Evolutionary conservation across 1,139 yeast species (phyloP).

Genomic region (Pichia sp.): DNA sequence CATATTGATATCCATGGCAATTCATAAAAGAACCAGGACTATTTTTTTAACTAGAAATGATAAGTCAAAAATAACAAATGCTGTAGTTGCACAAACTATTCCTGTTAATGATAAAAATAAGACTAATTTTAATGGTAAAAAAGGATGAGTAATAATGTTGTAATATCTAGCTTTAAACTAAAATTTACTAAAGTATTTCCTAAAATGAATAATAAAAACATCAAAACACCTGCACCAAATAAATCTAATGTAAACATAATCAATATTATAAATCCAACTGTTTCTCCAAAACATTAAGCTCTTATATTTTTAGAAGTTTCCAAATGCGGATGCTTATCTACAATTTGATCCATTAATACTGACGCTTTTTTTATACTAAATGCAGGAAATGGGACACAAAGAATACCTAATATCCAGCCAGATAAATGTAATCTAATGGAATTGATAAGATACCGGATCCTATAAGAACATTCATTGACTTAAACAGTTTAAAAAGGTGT

Average conservation of each 20-base stretch:
- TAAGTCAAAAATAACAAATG: constrained; percentile 49
- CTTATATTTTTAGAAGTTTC: constrained; percentile 82
- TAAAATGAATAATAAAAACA: constrained; percentile 71
- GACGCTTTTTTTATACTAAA: constrained; percentile 65
- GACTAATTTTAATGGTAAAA: constrained; percentile 65
- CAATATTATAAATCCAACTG: constrained; percentile 32
- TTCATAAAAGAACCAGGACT: constrained; percentile 43
- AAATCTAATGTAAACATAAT: constrained; percentile 43
- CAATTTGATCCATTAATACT: constrained; percentile 49
- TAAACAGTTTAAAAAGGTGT: constrained; percentile 86
- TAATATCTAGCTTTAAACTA: constrained; percentile 44
- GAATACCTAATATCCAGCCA: constrained; percentile 71
- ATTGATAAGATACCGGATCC: constrained; percentile 83
- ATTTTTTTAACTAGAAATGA: constrained; percentile 47
- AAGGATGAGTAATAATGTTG: constrained; percentile 46
- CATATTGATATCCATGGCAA: constrained; percentile 36
- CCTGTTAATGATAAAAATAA: constrained; percentile 73
- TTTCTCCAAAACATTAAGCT: constrained; percentile 37
- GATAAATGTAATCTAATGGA: constrained; percentile 70
- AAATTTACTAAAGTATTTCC: constrained; percentile 34
- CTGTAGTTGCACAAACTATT: constrained; percentile 53
- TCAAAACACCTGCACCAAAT: constrained; percentile 69
- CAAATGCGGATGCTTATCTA: constrained; percentile 70
- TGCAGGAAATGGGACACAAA: constrained; percentile 52
- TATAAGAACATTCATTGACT: constrained; percentile 75